Evolutionary conservation across 2,329 filamentous ascomycete species (phyloP).

Genomic region (Monosporascus sp.): DNA sequence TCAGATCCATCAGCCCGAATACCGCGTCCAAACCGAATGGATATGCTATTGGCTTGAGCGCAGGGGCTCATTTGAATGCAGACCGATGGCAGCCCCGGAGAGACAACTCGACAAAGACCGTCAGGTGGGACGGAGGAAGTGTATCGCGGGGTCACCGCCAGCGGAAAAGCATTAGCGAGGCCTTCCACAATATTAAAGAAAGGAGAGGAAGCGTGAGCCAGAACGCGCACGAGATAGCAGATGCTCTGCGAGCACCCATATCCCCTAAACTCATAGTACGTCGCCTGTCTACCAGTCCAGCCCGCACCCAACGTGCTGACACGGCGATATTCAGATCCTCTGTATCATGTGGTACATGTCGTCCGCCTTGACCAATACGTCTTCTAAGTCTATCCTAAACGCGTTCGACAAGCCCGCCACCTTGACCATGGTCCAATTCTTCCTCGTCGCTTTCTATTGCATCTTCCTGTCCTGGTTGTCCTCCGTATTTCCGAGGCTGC

Average conservation of each 20-base stretch:
- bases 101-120: conserved; percentile 15
- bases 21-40: conserved; percentile 18
- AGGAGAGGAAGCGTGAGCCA: conserved; percentile 82
- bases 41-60: conserved; percentile 27
- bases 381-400: conserved; percentile 93
- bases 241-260: conserved; percentile 83
- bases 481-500: conserved; percentile 63
- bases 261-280: conserved; percentile 83
- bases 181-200: conserved; percentile 75
- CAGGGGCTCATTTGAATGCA: conserved; percentile 20
- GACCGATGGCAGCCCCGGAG: conserved; percentile 27
- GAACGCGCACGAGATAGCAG: conserved; percentile 89
- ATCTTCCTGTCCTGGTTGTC: conserved; percentile 73
- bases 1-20: conserved; percentile 20
- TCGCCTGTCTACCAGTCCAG: conserved; percentile 15
- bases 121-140: conserved; percentile 28
- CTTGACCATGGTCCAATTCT: conserved; percentile 88
- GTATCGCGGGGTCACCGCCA: conserved; percentile 30
- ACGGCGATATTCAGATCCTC: conserved; percentile 54
- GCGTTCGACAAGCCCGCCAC: conserved; percentile 87
- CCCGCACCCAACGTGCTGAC: conserved; percentile 19
- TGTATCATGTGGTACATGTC: conserved; percentile 93
- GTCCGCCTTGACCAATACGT: conserved; percentile 93
- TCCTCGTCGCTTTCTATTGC: conserved; percentile 85
- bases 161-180: conserved; percentile 85